Evolutionary conservation across 176 grass and related monocot species (phyloP).

Genomic region (Juncus inflexus): DNA sequence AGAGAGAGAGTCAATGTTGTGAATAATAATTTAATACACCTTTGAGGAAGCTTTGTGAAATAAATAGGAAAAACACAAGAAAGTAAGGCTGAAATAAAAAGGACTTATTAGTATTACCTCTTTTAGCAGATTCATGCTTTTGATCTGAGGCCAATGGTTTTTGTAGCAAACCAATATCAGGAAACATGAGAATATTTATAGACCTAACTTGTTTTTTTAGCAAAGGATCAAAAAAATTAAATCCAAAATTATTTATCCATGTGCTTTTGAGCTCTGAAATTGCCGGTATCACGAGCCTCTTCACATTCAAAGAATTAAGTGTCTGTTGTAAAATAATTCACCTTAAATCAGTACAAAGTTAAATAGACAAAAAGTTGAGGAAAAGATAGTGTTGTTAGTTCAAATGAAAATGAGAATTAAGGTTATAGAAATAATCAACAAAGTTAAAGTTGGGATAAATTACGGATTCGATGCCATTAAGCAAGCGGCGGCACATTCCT

Average conservation of each 20-base stretch:
- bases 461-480: conserved; percentile 83
- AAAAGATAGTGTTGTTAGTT: conserved; percentile 19
- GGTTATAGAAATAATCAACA: conserved; percentile 12
- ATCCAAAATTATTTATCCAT: conserved; percentile 85
- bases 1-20: no score
- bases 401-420: conserved; percentile 1
- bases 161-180: conserved; percentile 71
- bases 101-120: conserved; percentile 29
- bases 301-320: conserved; percentile 65
- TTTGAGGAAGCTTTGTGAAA: no score
- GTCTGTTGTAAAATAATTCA: conserved; percentile 33
- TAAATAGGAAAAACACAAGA: no score
- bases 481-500: conserved; percentile 87
- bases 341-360: neutral
- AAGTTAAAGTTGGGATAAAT: conserved; percentile 27
- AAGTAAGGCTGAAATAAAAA: no score
- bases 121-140: conserved; percentile 24
- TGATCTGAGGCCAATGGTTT: conserved; percentile 43
- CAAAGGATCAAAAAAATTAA: conserved; percentile 52
- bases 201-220: conserved; percentile 53
- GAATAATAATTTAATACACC: no score
- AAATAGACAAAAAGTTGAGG: neutral
- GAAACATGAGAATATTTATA: conserved; percentile 73
- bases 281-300: conserved; percentile 68
- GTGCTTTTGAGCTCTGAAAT: conserved; percentile 83